Evolutionary conservation across 2,329 filamentous ascomycete genomes (phyloP).

Genomic region (Pezicula rhizophila): DNA sequence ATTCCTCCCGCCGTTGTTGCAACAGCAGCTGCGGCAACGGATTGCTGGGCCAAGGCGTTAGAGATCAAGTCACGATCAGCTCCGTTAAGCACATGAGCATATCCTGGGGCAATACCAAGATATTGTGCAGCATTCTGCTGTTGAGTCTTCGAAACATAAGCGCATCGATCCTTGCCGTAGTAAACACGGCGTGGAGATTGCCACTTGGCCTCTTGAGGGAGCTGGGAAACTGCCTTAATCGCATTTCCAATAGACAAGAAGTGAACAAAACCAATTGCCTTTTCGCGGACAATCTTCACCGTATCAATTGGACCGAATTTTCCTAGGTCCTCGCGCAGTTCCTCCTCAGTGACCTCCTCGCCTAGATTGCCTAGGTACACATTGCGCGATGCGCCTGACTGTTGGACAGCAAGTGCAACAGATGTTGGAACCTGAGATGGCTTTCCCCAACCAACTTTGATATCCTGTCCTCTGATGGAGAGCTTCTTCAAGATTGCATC

Average conservation of each 20-base stretch:
- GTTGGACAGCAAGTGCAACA: slow-evolving; percentile 93
- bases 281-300: slow-evolving; percentile 95
- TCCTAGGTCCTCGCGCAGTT: slow-evolving; percentile 87
- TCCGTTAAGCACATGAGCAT: slow-evolving; percentile 92
- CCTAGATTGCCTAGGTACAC: slow-evolving; percentile 92
- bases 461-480: slow-evolving; percentile 96
- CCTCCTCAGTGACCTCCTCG: slow-evolving; percentile 85
- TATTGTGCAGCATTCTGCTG: slow-evolving; percentile 99
- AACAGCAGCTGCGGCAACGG: slow-evolving; percentile 91
- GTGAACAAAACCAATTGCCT: slow-evolving; percentile 95
- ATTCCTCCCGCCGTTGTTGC: slow-evolving; percentile 94
- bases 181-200: slow-evolving; percentile 91
- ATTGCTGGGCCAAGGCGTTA: slow-evolving; percentile 92
- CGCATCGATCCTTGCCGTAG: slow-evolving; percentile 97
- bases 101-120: slow-evolving; percentile 91
- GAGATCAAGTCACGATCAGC: slow-evolving; percentile 96
- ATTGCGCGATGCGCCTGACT: slow-evolving; percentile 93
- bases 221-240: slow-evolving; percentile 94
- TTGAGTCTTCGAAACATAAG: slow-evolving; percentile 98
- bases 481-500: slow-evolving; percentile 99
- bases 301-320: slow-evolving; percentile 97
- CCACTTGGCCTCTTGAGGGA: slow-evolving; percentile 96
- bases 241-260: slow-evolving; percentile 97
- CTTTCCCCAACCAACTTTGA: slow-evolving; percentile 99
- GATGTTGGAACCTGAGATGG: slow-evolving; percentile 96